A percentile compares a stretch with the other conserved stretches of the same genome.
Conservation (phyloP, 306 rosid genomes). For the Phaseolus lunatus region DNA sequence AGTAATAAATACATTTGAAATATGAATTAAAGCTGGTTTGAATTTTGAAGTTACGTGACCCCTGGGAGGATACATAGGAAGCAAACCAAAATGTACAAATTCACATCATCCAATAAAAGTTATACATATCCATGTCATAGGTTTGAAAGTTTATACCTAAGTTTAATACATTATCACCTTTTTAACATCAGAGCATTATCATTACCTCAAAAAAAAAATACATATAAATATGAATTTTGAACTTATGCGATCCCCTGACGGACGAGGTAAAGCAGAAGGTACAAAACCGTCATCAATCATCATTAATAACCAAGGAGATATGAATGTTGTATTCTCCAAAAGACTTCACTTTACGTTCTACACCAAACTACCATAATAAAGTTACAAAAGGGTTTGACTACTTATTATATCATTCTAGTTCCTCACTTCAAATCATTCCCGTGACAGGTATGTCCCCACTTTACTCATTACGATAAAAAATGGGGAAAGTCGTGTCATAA, state of each 20-base stretch:
- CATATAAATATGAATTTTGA: slow-evolving; percentile 6
- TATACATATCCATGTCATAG: not conserved
- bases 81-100: not conserved
- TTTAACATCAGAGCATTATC: not conserved
- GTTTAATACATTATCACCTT: not conserved
- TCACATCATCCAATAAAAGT: slow-evolving; percentile 12
- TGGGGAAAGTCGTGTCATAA: slow-evolving; percentile 4
- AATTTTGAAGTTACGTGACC: not conserved
- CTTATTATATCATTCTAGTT: slow-evolving; percentile 1
- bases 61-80: not conserved
- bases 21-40: not conserved
- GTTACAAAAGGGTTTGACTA: not conserved
- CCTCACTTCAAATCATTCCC: slow-evolving; percentile 4
- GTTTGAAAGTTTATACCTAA: slow-evolving; percentile 1
- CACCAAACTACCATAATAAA: not conserved
- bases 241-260: not conserved
- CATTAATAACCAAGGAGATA: not conserved
- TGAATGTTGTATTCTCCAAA: not conserved
- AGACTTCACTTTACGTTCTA: slow-evolving; percentile 6
- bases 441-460: not conserved
- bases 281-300: slow-evolving; percentile 22
- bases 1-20: not conserved
- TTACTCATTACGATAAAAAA: not conserved
- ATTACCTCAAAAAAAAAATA: slow-evolving; percentile 12
- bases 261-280: not conserved